Base-by-base conservation (phyloP, 2,329 filamentous ascomycete species). In the Fusarium foetens region DNA sequence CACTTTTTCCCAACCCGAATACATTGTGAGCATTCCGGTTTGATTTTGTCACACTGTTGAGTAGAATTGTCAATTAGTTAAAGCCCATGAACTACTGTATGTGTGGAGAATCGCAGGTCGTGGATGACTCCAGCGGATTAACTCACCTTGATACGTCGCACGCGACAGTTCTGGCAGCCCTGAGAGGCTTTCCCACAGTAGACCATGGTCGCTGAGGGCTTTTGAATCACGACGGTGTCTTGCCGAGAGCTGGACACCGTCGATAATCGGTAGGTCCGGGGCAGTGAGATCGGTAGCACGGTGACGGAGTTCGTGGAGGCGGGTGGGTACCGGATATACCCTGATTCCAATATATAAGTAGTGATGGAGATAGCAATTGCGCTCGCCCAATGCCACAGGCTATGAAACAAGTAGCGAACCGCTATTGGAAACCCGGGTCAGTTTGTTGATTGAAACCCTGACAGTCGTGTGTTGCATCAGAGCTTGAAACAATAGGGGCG, bases 21-120 rank as follows among this genome's bases (percentile, higher is more conserved):
- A 76, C 90, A 91, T 83, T 91, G 89, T 29, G 88, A 88, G 75
- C 90, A 92, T 75, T 88, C 84, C 9, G 90, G 89, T 43, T 83
- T 84, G 51, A 85, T 83, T 77, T 89, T 89, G 79, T 91, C 89
- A 80, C 90, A 92, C 88, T 89, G 64, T 5, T 14, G 27, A 59
- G 43, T n/a, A 42, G 42, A 33, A 35, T 14, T 35, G 38, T 19
- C 39, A 48, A 59, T 76, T 38, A 76, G 69, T 49, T 36, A 62
- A 39, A 29, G 41, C 27, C 31, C 51, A 31, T 38, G 23, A 45
- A 38, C 21, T 16, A 35, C 35, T 27, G 45, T 33, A 29, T 46
- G 19, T 27, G 33, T 46, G 14, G 42, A 17, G 17, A 17, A 36
- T 21, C 51, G 53, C 17, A 27, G 38, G 17, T 21, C 29, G 49